Evolutionary conservation across 805 yeast genomes (phyloP).

Genomic region (Wickerhamiella alocasiicola): DNA sequence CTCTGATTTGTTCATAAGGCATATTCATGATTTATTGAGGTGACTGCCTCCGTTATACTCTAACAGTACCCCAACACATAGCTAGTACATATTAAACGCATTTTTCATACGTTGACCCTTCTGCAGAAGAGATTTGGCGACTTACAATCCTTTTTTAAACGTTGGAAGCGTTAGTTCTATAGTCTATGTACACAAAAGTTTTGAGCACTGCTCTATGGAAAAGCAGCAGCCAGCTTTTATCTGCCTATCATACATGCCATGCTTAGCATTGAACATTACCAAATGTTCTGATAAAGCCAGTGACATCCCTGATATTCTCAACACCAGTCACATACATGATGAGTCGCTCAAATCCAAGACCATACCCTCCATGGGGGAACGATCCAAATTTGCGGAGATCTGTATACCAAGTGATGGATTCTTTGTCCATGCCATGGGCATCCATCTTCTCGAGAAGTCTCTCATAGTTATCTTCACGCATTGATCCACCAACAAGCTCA

Average conservation of each 20-base stretch:
- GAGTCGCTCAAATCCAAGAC: constrained; percentile 85
- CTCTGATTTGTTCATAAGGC: no score
- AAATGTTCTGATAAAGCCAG: constrained; percentile 74
- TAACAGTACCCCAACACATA: no score
- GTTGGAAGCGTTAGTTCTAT: neutral
- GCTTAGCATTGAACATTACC: constrained; percentile 37
- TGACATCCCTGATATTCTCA: constrained; percentile 74
- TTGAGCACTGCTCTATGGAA: no score
- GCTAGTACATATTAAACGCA: no score
- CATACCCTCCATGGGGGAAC: constrained; percentile 94
- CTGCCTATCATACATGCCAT: no score
- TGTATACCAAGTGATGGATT: constrained; percentile 66
- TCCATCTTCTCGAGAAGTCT: constrained; percentile 39
- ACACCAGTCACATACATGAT: constrained; percentile 59
- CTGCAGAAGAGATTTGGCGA: no score
- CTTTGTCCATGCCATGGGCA: constrained; percentile 41
- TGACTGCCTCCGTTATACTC: no score
- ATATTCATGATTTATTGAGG: no score
- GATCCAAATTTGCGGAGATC: constrained; percentile 63
- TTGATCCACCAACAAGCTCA: constrained; percentile 86
- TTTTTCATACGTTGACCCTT: no score
- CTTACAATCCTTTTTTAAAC: no score
- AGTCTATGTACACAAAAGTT: constrained; percentile 5
- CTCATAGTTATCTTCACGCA: constrained; percentile 62
- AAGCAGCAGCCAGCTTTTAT: no score